A percentile compares a stretch with the other conserved stretches of the same genome.
Conservation (phyloP, 2,329 filamentous ascomycete species). For the Pseudopyrenochaeta lycopersici region DNA sequence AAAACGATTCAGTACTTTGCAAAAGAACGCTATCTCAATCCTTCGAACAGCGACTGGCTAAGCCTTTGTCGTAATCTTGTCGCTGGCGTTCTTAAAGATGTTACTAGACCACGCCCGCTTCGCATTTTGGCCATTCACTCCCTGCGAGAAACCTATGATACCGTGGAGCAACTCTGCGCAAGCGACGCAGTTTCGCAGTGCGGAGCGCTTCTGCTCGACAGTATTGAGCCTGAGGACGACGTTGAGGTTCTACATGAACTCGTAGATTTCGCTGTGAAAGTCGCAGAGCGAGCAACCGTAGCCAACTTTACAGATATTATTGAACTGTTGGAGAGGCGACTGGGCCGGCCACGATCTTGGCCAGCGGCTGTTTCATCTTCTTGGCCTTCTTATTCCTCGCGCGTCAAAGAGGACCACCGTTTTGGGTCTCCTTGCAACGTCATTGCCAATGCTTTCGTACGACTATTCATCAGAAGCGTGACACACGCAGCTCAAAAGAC, state of each 20-base stretch:
- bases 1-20: constrained; percentile 73
- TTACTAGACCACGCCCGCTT: constrained; percentile 67
- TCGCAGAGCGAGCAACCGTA: constrained; percentile 68
- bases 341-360: constrained; percentile 31
- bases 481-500: constrained; percentile 72
- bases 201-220: constrained; percentile 68
- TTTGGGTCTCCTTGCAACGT: constrained; percentile 71
- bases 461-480: constrained; percentile 79
- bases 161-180: constrained; percentile 65
- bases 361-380: constrained; percentile 24
- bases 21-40: constrained; percentile 75
- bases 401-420: constrained; percentile 18
- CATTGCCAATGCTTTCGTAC: constrained; percentile 74
- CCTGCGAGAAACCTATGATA: constrained; percentile 61
- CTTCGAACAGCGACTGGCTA: constrained; percentile 75
- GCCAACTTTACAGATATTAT: constrained; percentile 62
- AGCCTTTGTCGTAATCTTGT: constrained; percentile 69
- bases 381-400: constrained; percentile 27
- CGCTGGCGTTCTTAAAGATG: constrained; percentile 70
- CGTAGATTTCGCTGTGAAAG: constrained; percentile 70
- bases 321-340: constrained; percentile 54
- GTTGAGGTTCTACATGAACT: constrained; percentile 70
- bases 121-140: constrained; percentile 70
- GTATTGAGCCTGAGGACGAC: constrained; percentile 70
- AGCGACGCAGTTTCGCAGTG: constrained; percentile 66